A percentile compares a stretch with the other conserved stretches of the same genome.
Evolutionary conservation across 257 asterid species (phyloP).

Genomic region (Schizonepeta tenuifolia): DNA sequence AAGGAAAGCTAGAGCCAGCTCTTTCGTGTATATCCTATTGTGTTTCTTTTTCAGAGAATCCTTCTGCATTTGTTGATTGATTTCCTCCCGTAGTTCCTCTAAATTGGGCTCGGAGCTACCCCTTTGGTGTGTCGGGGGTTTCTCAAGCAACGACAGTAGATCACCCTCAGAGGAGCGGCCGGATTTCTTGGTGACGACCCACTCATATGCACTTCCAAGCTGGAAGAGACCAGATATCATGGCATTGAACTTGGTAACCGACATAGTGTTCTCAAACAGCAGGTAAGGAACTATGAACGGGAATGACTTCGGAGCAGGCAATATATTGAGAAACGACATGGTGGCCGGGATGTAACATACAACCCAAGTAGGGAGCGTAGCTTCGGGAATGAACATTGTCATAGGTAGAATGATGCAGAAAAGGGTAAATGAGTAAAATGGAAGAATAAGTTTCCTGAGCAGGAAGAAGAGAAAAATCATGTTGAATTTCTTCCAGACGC

Average conservation of each 20-base stretch:
- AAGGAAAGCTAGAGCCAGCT: conserved; percentile 76
- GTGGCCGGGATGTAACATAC: conserved; percentile 85
- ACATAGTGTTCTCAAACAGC: conserved; percentile 92
- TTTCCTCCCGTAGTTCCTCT: conserved; percentile 62
- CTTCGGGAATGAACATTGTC: conserved; percentile 96
- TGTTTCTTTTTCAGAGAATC: conserved; percentile 63
- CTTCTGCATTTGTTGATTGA: conserved; percentile 44
- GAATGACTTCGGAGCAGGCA: conserved; percentile 91
- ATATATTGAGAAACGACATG: conserved; percentile 74
- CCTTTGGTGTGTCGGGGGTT: conserved; percentile 55
- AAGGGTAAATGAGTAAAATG: conserved; percentile 90
- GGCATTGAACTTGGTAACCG: conserved; percentile 93
- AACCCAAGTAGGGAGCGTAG: conserved; percentile 87
- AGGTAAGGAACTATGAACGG: conserved; percentile 93
- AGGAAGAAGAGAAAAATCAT: conserved; percentile 76
- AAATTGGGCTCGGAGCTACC: conserved; percentile 70
- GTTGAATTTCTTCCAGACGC: conserved; percentile 59
- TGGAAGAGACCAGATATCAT: conserved; percentile 95
- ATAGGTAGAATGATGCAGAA: conserved; percentile 90
- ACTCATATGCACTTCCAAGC: conserved; percentile 87
- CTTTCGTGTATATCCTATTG: conserved; percentile 77
- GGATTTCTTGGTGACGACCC: conserved; percentile 93
- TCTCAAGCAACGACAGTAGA: conserved; percentile 56
- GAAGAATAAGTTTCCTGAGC: conserved; percentile 75
- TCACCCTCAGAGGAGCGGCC: conserved; percentile 91